A percentile compares a stretch with the other conserved stretches of the same genome.
These are phyloP conservation scores for Musa balbisiana DNA, from an alignment of 202 grass and related monocot species.

Conservation along the genomic window DNA sequence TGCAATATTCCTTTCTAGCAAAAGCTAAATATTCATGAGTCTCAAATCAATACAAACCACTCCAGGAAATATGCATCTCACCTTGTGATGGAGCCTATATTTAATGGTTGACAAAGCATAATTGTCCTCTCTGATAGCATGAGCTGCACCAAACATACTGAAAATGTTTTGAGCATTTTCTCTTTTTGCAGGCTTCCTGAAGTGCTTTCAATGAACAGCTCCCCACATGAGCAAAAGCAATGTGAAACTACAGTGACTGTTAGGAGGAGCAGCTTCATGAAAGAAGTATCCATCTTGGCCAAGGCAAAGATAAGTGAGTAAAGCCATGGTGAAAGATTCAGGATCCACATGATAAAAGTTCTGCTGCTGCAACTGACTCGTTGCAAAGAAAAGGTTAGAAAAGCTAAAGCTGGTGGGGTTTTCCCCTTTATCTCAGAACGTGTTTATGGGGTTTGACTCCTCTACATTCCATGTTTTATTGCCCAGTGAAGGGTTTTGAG, in stretches of 20 bases:
- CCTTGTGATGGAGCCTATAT: too few species aligned
- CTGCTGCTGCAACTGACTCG: background rate
- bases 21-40: too few species aligned
- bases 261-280: background rate
- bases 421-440: background rate
- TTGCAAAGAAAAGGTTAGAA: background rate
- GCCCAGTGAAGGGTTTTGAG: background rate
- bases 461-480: background rate
- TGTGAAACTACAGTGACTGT: background rate
- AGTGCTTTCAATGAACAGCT: background rate
- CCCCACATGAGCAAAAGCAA: background rate
- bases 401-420: background rate
- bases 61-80: too few species aligned
- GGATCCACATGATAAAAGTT: constrained; percentile 6
- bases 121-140: background rate
- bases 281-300: constrained; percentile 2
- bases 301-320: background rate
- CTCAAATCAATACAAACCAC: too few species aligned
- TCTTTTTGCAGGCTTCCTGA: background rate
- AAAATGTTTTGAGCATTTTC: background rate
- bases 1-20: too few species aligned
- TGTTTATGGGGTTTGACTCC: background rate
- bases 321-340: constrained; percentile 5
- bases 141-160: background rate
- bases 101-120: too few species aligned